phyloP scores from a whole-genome alignment of 2,329 filamentous ascomycete genomes.

The Aureobasidium pullulans region DNA sequence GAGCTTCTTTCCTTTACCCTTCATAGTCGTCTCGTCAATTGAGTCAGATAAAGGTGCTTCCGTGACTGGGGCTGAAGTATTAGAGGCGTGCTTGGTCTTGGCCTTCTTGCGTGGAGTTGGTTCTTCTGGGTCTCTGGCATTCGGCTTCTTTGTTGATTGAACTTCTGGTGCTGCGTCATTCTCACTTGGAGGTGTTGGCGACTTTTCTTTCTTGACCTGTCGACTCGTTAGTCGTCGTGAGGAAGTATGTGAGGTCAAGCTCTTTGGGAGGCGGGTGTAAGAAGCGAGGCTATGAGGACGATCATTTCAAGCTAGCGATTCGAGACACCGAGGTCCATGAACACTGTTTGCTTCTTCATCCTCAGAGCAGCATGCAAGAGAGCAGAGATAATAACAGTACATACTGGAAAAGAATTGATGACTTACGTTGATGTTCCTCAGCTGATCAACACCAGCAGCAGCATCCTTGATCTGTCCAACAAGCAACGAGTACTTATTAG shows the following conservation, averaged over 20 bases:
- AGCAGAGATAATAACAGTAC: neutral
- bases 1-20: constrained; percentile 5
- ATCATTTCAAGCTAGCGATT: too few relatives aligned
- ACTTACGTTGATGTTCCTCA: neutral
- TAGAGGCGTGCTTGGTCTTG: neutral
- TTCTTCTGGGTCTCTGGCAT: neutral
- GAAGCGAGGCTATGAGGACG: too few relatives aligned
- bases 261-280: too few relatives aligned
- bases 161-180: neutral
- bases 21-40: neutral
- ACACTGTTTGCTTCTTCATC: too few relatives aligned
- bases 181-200: neutral
- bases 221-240: neutral
- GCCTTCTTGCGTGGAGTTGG: neutral
- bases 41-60: neutral
- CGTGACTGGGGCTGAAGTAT: neutral
- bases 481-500: neutral
- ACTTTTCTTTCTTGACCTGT: neutral
- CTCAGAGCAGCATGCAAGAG: neutral
- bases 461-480: constrained; percentile 4
- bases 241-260: neutral
- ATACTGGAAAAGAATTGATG: neutral
- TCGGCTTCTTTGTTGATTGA: neutral
- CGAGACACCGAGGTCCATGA: too few relatives aligned
- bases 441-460: neutral